phyloP scores from a whole-genome alignment of 1,139 yeast species.

The Kodamaea ohmeri region DNA sequence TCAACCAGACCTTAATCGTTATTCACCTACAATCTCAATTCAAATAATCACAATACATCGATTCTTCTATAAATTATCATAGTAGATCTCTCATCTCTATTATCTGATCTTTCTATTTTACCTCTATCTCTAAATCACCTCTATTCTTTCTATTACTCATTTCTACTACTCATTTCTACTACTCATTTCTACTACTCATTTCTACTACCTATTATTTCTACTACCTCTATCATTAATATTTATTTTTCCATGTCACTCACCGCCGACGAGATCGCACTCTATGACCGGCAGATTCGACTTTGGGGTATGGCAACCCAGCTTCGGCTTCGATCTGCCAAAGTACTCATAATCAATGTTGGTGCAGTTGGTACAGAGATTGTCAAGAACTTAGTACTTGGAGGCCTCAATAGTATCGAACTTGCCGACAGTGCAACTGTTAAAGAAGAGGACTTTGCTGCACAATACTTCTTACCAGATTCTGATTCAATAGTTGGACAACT shows the following conservation, averaged over 20 bases:
- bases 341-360: conserved; percentile 65
- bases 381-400: conserved; percentile 86
- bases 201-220: no score
- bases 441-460: conserved; percentile 69
- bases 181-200: no score
- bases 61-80: no score
- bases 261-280: conserved; percentile 81
- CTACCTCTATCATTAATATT: no score
- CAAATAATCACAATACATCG: no score
- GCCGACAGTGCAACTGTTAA: conserved; percentile 56
- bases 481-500: conserved; percentile 45
- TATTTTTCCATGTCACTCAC: conserved; percentile 9
- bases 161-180: no score
- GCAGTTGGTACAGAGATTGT: conserved; percentile 77
- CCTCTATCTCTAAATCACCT: no score
- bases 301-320: conserved; percentile 97
- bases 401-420: conserved; percentile 74
- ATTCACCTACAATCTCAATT: no score
- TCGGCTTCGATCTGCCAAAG: conserved; percentile 68
- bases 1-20: no score
- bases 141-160: no score
- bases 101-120: no score
- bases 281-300: conserved; percentile 90
- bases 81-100: no score
- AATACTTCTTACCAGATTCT: conserved; percentile 68